These are phyloP conservation scores for Phytophthora pistaciae DNA, from an alignment of 352 stramenopile genomes.

Conservation along the genomic window DNA sequence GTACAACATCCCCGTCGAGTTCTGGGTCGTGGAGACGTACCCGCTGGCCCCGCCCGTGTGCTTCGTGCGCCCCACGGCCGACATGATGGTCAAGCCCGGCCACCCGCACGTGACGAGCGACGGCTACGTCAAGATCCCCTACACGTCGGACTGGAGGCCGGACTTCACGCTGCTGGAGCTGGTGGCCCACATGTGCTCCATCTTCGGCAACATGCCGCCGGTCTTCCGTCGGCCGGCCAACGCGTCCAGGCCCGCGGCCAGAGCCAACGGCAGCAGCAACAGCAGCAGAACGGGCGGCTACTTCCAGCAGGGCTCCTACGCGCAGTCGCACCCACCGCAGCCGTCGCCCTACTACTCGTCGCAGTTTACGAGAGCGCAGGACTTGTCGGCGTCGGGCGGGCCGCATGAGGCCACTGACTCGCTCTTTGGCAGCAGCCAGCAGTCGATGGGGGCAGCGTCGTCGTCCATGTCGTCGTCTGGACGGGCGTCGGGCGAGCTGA, in stretches of 20 bases:
- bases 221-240: constrained; percentile 78
- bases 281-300: constrained; percentile 46
- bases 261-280: constrained; percentile 15
- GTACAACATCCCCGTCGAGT: constrained; percentile 93
- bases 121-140: constrained; percentile 89
- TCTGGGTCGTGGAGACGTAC: constrained; percentile 91
- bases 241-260: constrained; percentile 42
- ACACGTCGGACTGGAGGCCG: constrained; percentile 84
- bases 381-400: constrained; percentile 19
- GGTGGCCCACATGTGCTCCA: constrained; percentile 90
- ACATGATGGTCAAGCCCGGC: constrained; percentile 90
- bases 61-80: constrained; percentile 86
- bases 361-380: constrained; percentile 37
- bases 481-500: constrained; percentile 13
- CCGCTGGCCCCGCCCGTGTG: constrained; percentile 83
- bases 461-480: constrained; percentile 31
- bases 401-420: constrained; percentile 34
- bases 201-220: constrained; percentile 88
- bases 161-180: constrained; percentile 88
- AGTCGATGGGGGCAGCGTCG: constrained; percentile 16
- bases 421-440: constrained; percentile 58
- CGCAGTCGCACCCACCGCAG: constrained; percentile 40
- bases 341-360: constrained; percentile 44
- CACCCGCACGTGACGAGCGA: constrained; percentile 90
- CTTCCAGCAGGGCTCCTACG: constrained; percentile 53